A percentile compares a stretch with the other conserved stretches of the same genome.
These are phyloP conservation scores for Fusarium albosuccineum DNA, from an alignment of 2,329 filamentous ascomycete genomes.

Conservation along the genomic window DNA sequence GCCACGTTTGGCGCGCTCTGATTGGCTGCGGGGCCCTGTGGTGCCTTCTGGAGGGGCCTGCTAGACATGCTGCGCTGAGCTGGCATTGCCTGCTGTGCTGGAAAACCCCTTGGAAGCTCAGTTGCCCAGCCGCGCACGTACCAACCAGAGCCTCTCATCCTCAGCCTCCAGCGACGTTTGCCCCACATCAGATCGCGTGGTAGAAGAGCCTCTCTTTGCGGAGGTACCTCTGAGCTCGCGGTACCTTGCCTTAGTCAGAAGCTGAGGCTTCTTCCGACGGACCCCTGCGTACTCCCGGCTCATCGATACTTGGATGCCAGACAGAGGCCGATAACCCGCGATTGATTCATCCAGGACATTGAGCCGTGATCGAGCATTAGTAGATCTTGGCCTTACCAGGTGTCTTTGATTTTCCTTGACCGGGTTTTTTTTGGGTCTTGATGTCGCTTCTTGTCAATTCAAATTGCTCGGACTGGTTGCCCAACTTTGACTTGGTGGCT, in stretches of 20 bases:
- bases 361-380: not conserved
- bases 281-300: constrained; percentile 26
- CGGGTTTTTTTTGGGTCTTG: not conserved
- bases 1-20: constrained; percentile 28
- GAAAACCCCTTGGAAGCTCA: constrained; percentile 31
- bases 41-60: constrained; percentile 26
- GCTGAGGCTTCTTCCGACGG: constrained; percentile 8
- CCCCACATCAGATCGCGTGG: constrained; percentile 38
- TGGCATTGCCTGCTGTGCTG: constrained; percentile 36
- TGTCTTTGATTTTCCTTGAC: not conserved
- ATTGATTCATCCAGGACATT: constrained; percentile 1
- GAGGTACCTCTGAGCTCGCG: constrained; percentile 34
- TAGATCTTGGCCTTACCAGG: not conserved
- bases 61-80: constrained; percentile 42
- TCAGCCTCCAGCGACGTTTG: constrained; percentile 20
- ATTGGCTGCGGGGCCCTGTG: constrained; percentile 29
- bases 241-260: constrained; percentile 40
- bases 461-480: not conserved
- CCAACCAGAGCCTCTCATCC: constrained; percentile 24
- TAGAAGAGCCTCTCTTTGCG: constrained; percentile 36
- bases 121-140: constrained; percentile 16
- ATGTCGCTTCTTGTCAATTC: not conserved
- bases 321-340: constrained; percentile 1
- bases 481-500: not conserved
- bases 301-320: constrained; percentile 18